Evolutionary conservation across 1,284 basidiomycete species (phyloP), one percentile per base, ranked within the genome.

Genomic region (Cutaneotrichosporon cutaneum): DNA sequence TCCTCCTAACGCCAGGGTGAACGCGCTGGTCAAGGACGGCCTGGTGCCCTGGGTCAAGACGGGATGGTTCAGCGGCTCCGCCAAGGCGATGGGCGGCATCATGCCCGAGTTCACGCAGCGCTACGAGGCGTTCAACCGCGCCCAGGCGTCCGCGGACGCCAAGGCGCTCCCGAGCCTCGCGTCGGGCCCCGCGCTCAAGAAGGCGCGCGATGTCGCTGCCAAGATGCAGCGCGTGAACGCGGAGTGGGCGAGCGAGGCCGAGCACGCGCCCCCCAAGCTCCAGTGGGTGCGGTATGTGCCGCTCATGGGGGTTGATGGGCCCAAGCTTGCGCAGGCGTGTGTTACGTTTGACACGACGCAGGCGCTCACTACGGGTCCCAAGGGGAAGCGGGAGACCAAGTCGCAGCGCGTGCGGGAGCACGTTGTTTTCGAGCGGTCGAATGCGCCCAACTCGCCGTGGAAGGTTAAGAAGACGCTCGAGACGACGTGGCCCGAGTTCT

Each of bases 301-400:
- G 11, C 39, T 58, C 36, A 56, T 56, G 48, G 36, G 39, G 24
- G 13, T 21, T 4, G 53, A 54, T 22, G 32, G 44, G 27, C 48
- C 32, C 16, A 13, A 39, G 48, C 21, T 51, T 7, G 51, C 59
- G 13, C 63, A 64, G 63, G 27, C 56, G 21, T 48, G 42, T 8
- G 24, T 61, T 1, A 47, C 39, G 14, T 64, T 59, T 45, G 61
- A 62, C 58, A 62, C 61, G 30, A 58, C 56, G 54, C 64, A 62
- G 60, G 48, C 33, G 13, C 51, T 59, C 33, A 33, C 26, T 6
- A 33, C 47, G 8, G 30, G 55, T 2, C 10, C n/a, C 2, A 16
- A 21, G 16, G 27, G 13, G 18, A 52, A 54, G 54, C 54, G 54
- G 3, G n/a, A 27, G 48, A 26, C 27, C 9, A 51, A 45, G 54